Base-by-base conservation (phyloP, 2,329 filamentous ascomycete species). In the Trichoderma sp. region DNA sequence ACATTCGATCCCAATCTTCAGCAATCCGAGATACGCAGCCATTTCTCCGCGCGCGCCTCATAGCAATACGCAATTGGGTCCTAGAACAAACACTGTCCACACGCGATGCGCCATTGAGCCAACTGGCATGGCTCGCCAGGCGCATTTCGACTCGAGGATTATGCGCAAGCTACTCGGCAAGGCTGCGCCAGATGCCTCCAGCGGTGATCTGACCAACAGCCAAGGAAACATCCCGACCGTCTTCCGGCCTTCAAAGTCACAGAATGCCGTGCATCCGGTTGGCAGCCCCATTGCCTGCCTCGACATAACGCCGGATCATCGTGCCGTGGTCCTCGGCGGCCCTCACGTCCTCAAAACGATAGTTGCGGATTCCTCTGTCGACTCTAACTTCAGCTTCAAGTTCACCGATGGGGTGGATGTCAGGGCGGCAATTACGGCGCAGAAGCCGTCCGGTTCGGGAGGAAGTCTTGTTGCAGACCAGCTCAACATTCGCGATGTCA, bases 141-240 rank as follows among this genome's bases (percentile, higher is more conserved):
- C 73, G 75, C 74, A 73, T 76, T 74, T 75, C 74, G 71, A 87
- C 75, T 86, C 84, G 73, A 86, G 83, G 80, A 88, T 88, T 74
- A 88, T 90, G 85, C 86, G 88, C 78, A 88, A 89, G 82, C 85
- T 90, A 28, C 85, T 90, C 36, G 87, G 88, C 78, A 88, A 88
- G 76, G 81, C 83, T 72, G 80, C 83, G 32, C 81, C 83, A 74
- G 85, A 87, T 73, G 82, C 85, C 73, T 80, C 83, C 56, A 78
- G 83, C 71, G 84, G 83, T 73, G 82, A 85, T 74, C 79, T 86
- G 71, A 84, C 86, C 71, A 85, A 83, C 76, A 85, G 82, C 80
- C 75, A 80, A 77, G 63, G 79, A 30, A 56, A 79, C 12, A 77
- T 77, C 32, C 79, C 73, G 53, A 76, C 78, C 36, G 81, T 84